Conservation (phyloP, 169 alveolate genomes). For the Eimeria sp. region DNA sequence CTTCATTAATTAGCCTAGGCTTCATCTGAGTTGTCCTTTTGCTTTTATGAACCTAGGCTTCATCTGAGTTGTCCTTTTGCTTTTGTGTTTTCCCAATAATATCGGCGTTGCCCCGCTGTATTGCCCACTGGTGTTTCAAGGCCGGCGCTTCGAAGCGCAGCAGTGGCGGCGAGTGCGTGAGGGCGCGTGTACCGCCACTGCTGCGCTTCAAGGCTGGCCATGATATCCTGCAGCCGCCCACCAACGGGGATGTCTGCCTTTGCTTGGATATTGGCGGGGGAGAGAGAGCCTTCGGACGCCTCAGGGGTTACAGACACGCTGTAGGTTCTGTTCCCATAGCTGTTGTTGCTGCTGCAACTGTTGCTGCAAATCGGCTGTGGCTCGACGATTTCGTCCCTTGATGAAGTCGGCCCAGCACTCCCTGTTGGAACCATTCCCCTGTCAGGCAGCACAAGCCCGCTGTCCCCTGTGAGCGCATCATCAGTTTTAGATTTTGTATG, state of each 20-base stretch:
- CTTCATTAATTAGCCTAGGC: neutral
- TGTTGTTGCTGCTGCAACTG: neutral
- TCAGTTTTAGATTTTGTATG: neutral
- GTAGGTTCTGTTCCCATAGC: neutral
- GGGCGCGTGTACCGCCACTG: neutral
- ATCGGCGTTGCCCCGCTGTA: constrained; percentile 6
- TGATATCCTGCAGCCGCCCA: neutral
- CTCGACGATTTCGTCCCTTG: neutral
- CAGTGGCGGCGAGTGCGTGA: no score
- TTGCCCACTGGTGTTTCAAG: neutral
- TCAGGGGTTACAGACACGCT: neutral
- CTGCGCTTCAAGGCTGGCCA: constrained; percentile 10
- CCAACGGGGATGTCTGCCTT: neutral
- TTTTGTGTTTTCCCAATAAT: neutral
- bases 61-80: neutral
- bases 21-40: neutral
- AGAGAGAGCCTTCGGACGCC: neutral
- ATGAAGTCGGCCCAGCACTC: neutral
- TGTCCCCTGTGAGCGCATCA: neutral
- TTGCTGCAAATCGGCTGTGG: neutral
- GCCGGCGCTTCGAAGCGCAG: no score
- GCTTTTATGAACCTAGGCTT: neutral
- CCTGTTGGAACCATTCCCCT: neutral
- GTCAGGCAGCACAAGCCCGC: neutral
- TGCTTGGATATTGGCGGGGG: neutral